Evolutionary conservation across 2,329 filamentous ascomycete species (phyloP).

Genomic region (Dissoconium aciculare): DNA sequence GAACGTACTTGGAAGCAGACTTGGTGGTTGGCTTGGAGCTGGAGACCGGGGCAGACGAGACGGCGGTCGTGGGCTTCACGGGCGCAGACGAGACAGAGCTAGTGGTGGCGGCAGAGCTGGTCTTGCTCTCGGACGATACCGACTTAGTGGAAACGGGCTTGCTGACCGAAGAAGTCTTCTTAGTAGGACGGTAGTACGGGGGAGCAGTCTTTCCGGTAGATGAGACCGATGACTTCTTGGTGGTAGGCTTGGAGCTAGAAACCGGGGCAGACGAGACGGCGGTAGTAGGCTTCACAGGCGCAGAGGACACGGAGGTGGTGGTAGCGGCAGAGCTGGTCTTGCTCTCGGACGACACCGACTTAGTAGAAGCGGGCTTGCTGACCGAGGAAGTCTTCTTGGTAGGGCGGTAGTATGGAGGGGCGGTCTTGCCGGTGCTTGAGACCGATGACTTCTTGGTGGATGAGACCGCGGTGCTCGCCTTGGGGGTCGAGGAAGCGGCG

Average conservation of each 20-base stretch:
- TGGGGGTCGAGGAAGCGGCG: neutral
- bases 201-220: neutral
- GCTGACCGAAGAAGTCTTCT: neutral
- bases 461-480: neutral
- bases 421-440: neutral
- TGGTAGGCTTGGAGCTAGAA: neutral
- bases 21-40: neutral
- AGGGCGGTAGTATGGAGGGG: neutral
- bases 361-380: neutral
- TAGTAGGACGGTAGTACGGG: neutral
- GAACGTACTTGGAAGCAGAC: neutral
- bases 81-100: neutral
- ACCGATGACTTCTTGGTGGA: neutral
- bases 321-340: neutral
- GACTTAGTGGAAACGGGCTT: neutral
- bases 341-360: neutral
- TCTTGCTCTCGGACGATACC: neutral
- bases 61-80: neutral
- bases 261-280: neutral
- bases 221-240: neutral
- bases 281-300: neutral
- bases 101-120: neutral
- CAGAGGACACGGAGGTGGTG: neutral
- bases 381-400: neutral
- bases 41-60: neutral